phyloP scores from a whole-genome alignment of 441 rosid genomes.

The Euphorbia celastroides region DNA sequence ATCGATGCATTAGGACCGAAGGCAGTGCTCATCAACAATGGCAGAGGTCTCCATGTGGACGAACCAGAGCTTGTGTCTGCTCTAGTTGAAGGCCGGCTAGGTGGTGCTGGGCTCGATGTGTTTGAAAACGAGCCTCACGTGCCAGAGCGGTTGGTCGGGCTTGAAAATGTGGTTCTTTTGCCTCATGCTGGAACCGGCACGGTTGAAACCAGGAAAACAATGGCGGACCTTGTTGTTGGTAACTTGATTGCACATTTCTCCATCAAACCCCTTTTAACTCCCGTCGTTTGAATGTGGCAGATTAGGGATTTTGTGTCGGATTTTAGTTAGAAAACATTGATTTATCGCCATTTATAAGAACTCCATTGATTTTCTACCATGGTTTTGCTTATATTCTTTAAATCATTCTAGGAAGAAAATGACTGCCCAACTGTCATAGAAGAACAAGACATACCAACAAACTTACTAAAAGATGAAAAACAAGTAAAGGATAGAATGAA shows the following conservation, averaged over 20 bases:
- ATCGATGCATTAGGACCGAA: constrained; percentile 55
- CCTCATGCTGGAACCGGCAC: constrained; percentile 59
- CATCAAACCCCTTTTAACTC: constrained; percentile 46
- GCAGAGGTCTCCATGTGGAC: constrained; percentile 59
- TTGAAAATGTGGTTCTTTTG: no score
- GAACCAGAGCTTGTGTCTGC: no score
- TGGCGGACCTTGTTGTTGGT: constrained; percentile 65
- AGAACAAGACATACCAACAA: background rate
- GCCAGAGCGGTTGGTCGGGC: constrained; percentile 72
- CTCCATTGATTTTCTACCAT: no score
- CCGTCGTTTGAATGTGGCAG: no score
- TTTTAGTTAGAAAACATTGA: no score
- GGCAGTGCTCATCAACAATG: constrained; percentile 60
- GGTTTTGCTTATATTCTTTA: background rate
- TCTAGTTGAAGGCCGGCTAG: no score
- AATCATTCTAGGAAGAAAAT: no score
- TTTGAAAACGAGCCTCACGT: constrained; percentile 57
- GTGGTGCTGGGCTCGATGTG: constrained; percentile 71
- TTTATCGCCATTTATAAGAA: no score
- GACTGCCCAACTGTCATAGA: no score
- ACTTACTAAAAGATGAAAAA: background rate
- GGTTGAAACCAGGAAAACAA: constrained; percentile 46
- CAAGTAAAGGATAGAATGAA: constrained; percentile 1
- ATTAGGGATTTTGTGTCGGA: no score
- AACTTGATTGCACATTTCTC: constrained; percentile 55